Evolutionary conservation across 257 asterid genomes (phyloP).

Genomic region (Vinca minor): DNA sequence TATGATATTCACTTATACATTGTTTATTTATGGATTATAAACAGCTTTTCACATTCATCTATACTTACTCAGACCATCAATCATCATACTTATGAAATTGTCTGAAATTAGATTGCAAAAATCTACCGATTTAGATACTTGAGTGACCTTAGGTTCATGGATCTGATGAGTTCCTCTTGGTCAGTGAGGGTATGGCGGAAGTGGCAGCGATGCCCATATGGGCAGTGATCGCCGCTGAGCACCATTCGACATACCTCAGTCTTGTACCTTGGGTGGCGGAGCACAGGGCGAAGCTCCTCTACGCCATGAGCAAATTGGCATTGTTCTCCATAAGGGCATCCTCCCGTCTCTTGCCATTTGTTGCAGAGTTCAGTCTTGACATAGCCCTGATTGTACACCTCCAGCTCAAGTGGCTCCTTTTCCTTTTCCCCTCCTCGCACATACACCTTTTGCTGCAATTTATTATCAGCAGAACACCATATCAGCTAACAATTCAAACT

Average conservation of each 20-base stretch:
- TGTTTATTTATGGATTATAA: slow-evolving; percentile 4
- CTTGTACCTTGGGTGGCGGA: slow-evolving; percentile 88
- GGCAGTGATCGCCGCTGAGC: slow-evolving; percentile 53
- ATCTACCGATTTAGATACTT: slow-evolving; percentile 16
- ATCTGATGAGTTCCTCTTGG: slow-evolving; percentile 44
- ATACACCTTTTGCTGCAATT: slow-evolving; percentile 62
- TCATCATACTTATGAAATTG: too few relatives aligned
- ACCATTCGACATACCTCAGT: slow-evolving; percentile 85
- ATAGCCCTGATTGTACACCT: slow-evolving; percentile 82
- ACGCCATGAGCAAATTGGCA: slow-evolving; percentile 83
- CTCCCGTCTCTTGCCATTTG: slow-evolving; percentile 84
- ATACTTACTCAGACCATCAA: background rate
- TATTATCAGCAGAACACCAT: slow-evolving; percentile 11
- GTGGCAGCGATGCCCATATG: slow-evolving; percentile 89
- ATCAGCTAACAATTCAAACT: too few relatives aligned
- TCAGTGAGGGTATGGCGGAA: slow-evolving; percentile 64
- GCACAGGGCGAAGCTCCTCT: slow-evolving; percentile 65
- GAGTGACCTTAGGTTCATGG: slow-evolving; percentile 31
- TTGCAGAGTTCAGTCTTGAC: slow-evolving; percentile 84
- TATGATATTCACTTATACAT: background rate
- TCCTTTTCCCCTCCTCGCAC: slow-evolving; percentile 49
- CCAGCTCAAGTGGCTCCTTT: slow-evolving; percentile 47
- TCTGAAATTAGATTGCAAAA: background rate
- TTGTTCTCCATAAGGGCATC: slow-evolving; percentile 60
- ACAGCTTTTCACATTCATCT: slow-evolving; percentile 4